These are phyloP conservation scores for Barnettozyma wickerhamii DNA, from an alignment of 805 yeast genomes.

Conservation along the genomic window DNA sequence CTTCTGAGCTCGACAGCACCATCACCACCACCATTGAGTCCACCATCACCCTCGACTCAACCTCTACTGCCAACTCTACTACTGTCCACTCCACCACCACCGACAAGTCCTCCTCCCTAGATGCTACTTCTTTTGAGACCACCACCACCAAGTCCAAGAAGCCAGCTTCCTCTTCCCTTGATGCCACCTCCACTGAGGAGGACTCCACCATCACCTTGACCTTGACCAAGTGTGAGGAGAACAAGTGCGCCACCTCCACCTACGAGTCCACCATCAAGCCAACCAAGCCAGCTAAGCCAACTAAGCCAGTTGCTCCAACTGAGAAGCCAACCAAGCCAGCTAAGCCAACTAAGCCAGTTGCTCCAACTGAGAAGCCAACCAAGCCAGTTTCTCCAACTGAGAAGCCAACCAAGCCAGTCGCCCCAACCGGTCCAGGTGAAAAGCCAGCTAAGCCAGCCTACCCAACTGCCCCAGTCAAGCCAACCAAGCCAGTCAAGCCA, in stretches of 20 bases:
- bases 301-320: too few species aligned
- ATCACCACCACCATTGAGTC: neutral
- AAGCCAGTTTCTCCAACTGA: conserved; percentile 2
- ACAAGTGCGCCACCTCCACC: neutral
- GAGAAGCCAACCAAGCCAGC: too few species aligned
- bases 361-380: neutral
- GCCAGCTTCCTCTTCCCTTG: neutral
- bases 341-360: neutral
- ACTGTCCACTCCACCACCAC: neutral
- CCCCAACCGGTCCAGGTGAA: too few species aligned
- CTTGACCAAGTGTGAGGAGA: neutral
- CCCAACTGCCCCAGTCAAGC: conserved; percentile 1
- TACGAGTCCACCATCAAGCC: neutral
- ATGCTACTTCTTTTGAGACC: conserved; percentile 1
- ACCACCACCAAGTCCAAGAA: conserved; percentile 8
- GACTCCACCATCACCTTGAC: conserved; percentile 1
- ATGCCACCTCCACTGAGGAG: conserved; percentile 1
- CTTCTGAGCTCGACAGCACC: too few species aligned
- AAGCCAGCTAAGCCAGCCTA: too few species aligned
- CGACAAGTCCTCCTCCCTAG: neutral
- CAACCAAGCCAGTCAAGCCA: neutral
- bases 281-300: neutral
- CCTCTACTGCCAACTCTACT: neutral
- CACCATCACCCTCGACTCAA: neutral
- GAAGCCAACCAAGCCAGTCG: too few species aligned